Evolutionary conservation across 306 rosid species (phyloP).

Genomic region (Quercus cerris): DNA sequence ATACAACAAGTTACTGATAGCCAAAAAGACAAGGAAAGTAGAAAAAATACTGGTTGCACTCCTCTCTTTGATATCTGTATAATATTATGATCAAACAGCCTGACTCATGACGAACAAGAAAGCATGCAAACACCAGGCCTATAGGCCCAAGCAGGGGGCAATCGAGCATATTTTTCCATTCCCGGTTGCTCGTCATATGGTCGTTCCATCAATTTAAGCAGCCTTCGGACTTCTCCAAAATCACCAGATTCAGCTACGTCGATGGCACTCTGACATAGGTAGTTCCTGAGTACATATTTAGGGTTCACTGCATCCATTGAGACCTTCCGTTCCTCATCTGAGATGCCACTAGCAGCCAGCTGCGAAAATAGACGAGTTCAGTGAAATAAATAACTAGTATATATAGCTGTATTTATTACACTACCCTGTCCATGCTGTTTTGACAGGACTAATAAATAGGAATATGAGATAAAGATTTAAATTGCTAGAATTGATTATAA

Average conservation of each 20-base stretch:
- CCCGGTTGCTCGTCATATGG: conserved; percentile 97
- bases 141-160: conserved; percentile 99
- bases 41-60: not conserved
- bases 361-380: conserved; percentile 31
- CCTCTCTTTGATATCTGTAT: conserved; percentile 21
- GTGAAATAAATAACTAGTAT: conserved; percentile 8
- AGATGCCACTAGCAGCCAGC: conserved; percentile 68
- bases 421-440: not conserved
- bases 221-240: conserved; percentile 68
- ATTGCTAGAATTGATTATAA: not conserved
- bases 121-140: conserved; percentile 99
- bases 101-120: conserved; percentile 87
- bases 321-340: conserved; percentile 80
- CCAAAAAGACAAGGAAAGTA: not conserved
- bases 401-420: not conserved
- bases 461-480: not conserved
- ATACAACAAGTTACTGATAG: conserved; percentile 11
- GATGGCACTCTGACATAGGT: conserved; percentile 93
- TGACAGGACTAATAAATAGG: not conserved
- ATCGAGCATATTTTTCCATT: conserved; percentile 97
- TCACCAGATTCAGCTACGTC: conserved; percentile 97
- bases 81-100: conserved; percentile 13
- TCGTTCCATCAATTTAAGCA: conserved; percentile 80
- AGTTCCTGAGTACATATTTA: conserved; percentile 83
- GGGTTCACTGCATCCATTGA: conserved; percentile 87